These are phyloP conservation scores for Pisolithus sp. DNA, from an alignment of 768 basidiomycete species.

Conservation along the genomic window DNA sequence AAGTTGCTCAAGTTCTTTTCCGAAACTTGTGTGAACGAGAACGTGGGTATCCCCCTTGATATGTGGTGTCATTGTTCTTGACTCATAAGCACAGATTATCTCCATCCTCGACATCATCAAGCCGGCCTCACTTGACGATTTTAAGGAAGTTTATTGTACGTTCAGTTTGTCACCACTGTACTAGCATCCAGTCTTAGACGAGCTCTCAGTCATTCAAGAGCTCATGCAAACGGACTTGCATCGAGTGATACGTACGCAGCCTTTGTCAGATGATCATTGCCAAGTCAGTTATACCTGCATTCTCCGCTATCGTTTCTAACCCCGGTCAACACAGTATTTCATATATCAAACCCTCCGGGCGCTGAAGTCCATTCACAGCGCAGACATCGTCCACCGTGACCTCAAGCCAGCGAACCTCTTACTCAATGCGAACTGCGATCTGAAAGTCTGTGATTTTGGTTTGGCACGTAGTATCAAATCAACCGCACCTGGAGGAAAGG, in stretches of 20 bases:
- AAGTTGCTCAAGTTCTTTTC: conserved; percentile 86
- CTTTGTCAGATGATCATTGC: conserved; percentile 86
- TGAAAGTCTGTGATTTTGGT: conserved; percentile 88
- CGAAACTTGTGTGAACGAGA: conserved; percentile 74
- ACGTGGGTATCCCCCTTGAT: conserved; percentile 33
- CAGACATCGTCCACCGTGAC: conserved; percentile 73
- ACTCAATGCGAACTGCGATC: conserved; percentile 84
- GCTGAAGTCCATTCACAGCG: conserved; percentile 84
- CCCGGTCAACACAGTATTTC: conserved; percentile 50
- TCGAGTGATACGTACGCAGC: conserved; percentile 85
- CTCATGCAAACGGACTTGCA: conserved; percentile 90
- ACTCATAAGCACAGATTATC: conserved; percentile 56
- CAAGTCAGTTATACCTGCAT: conserved; percentile 38
- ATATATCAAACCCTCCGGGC: conserved; percentile 81
- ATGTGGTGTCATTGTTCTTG: too few species aligned
- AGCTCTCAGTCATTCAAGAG: conserved; percentile 64
- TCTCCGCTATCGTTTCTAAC: neutral
- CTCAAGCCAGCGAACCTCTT: conserved; percentile 85
- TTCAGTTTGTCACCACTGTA: neutral
- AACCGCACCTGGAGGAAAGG: conserved; percentile 46
- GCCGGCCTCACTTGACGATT: conserved; percentile 64
- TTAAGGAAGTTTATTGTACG: conserved; percentile 85
- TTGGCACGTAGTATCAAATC: conserved; percentile 64
- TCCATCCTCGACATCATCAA: conserved; percentile 89
- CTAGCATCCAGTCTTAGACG: conserved; percentile 5